phyloP scores from a whole-genome alignment of 2,329 filamentous ascomycete genomes.

The Uncinocarpus reesii region DNA sequence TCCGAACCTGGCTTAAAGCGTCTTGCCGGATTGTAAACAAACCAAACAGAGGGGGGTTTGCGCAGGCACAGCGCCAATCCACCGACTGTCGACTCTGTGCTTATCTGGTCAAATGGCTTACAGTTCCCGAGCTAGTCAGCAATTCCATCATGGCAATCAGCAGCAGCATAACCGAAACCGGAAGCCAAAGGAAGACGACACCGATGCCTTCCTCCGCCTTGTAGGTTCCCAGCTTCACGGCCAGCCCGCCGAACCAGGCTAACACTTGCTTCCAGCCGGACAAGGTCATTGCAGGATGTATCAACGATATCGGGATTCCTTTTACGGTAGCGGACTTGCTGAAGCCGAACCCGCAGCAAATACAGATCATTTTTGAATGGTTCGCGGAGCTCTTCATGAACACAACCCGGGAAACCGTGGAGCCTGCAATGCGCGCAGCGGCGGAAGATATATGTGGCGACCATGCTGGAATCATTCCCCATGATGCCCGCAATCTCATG shows the following conservation, averaged over 20 bases:
- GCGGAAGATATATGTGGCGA: conserved; percentile 72
- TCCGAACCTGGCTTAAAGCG: conserved; percentile 18
- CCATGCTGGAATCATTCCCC: conserved; percentile 69
- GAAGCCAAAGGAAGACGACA: conserved; percentile 49
- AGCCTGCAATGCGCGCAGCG: conserved; percentile 88
- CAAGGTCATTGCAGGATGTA: conserved; percentile 85
- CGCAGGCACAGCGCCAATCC: not conserved
- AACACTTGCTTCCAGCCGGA: conserved; percentile 41
- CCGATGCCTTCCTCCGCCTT: conserved; percentile 49
- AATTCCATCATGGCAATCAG: conserved; percentile 37
- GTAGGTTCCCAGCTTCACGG: conserved; percentile 27
- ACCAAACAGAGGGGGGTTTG: conserved; percentile 13
- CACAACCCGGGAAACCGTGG: conserved; percentile 81
- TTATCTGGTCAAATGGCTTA: conserved; percentile 37
- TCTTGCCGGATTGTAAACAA: conserved; percentile 15
- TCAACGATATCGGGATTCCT: conserved; percentile 88
- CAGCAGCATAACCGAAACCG: conserved; percentile 39
- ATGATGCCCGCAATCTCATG: conserved; percentile 88
- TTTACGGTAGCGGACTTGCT: conserved; percentile 79
- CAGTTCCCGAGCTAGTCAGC: conserved; percentile 44
- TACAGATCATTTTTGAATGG: conserved; percentile 97
- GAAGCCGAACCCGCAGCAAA: conserved; percentile 86
- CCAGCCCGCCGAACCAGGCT: not conserved
- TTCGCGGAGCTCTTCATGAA: conserved; percentile 92
- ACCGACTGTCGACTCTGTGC: no score